Conservation (phyloP, 345 rosid species). For the Citrus hindsii region DNA sequence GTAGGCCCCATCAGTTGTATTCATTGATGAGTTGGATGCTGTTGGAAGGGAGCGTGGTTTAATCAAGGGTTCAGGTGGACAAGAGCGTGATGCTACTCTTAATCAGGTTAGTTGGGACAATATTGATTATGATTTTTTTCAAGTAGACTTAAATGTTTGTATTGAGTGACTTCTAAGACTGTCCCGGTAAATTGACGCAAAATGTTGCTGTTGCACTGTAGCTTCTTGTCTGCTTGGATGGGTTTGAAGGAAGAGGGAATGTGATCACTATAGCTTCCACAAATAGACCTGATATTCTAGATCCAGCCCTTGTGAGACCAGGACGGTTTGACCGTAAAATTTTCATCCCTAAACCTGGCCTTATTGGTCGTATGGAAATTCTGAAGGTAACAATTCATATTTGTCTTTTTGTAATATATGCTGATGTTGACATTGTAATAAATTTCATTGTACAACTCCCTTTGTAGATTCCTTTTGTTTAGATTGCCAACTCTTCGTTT, state of each 20-base stretch:
- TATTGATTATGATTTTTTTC: neutral
- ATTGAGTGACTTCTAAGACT: neutral
- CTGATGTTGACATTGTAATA: neutral
- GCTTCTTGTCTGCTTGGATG: constrained; percentile 94
- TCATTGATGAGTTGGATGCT: constrained; percentile 94
- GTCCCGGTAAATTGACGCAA: neutral
- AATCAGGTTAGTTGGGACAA: constrained; percentile 62
- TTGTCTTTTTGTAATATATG: neutral
- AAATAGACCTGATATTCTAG: constrained; percentile 92
- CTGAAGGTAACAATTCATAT: constrained; percentile 49
- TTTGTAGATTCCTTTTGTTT: neutral
- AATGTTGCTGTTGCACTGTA: constrained; percentile 25
- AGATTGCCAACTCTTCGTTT: neutral
- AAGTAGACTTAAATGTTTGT: neutral
- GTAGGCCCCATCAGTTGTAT: constrained; percentile 90
- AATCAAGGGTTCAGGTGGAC: constrained; percentile 95
- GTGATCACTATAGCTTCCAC: constrained; percentile 96
- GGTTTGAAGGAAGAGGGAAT: constrained; percentile 97
- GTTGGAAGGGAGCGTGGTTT: constrained; percentile 97
- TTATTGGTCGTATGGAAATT: constrained; percentile 87
- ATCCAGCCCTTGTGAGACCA: constrained; percentile 93
- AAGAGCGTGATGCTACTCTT: constrained; percentile 97
- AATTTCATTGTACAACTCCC: neutral
- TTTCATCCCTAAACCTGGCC: constrained; percentile 81
- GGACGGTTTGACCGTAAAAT: constrained; percentile 88